Evolutionary conservation across 2,329 filamentous ascomycete genomes (phyloP), one percentile per base, ranked within the genome.

Genomic region (Fusarium hostae): DNA sequence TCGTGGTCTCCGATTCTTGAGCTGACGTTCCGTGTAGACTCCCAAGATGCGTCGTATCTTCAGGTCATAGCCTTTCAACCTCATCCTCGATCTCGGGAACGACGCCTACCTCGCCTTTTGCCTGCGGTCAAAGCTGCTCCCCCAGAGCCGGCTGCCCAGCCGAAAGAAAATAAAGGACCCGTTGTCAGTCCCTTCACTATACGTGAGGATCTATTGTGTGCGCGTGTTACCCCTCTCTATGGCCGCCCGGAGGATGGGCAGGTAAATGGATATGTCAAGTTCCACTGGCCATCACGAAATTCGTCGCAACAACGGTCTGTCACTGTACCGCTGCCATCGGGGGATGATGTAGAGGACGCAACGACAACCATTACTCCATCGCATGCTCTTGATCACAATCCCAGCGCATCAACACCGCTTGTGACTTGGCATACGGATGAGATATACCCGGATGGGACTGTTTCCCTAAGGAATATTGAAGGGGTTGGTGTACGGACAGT

Each of bases 191-290:
- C 44, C 20, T 48, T 48, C 28, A 48, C 28, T 34, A 5, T 5
- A n/a, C 10, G 6, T n/a, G 44, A 9, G 7, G 18, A 48, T 15
- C 44, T 9, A 13, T n/a, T 48, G 18, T 5, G 5, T 22, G 18
- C 2, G 44, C 4, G 5, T n/a, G 5, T 2, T 13, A 1, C 4
- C 18, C 43, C 43, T 47, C 43, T 3, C 43, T 47, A 28, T 28
- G 8, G 10, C 4, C 43, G 43, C 26, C 43, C 43, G 10, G 9
- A 20, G 43, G 16, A 34, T 24, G 45, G 45, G 16, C 20, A 35
- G 9, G 30, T 50, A 20, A 50, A 35, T 20, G 45, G 45, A 7
- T 82, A 82, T 63, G 76, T 82, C 64, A 82, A 82, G 59, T 80
- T 82, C 50, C 75, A 78, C 51, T 81, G 80, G 80, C 77, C 77